Conservation (phyloP, 306 rosid species). For the Senna siamea region DNA sequence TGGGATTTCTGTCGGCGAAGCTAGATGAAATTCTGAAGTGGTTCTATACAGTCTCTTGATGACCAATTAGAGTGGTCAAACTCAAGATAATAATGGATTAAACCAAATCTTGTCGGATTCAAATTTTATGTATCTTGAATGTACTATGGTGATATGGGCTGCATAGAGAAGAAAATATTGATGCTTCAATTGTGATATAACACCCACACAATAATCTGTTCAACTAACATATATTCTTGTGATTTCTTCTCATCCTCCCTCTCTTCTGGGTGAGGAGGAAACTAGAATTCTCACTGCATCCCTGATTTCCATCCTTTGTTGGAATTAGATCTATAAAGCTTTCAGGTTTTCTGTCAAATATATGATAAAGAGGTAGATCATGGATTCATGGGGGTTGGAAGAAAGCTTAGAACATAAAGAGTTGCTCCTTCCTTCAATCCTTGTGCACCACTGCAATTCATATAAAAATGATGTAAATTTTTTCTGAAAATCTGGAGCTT, state of each 20-base stretch:
- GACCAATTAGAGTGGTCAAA: background rate
- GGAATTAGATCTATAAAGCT: background rate
- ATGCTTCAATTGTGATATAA: background rate
- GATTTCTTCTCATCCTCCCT: background rate
- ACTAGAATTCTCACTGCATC: background rate
- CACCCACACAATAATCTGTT: background rate
- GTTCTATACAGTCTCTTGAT: background rate
- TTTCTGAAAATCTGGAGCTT: background rate
- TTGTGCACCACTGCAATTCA: background rate
- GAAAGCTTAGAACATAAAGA: background rate
- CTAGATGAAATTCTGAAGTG: background rate
- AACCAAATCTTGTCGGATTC: background rate
- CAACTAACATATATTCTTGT: background rate
- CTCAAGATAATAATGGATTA: background rate
- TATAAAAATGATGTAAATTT: background rate
- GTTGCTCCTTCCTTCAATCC: background rate
- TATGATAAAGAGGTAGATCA: background rate
- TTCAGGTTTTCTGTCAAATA: background rate
- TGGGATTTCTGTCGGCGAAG: background rate
- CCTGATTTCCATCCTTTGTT: background rate
- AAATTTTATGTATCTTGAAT: background rate
- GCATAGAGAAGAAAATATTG: background rate
- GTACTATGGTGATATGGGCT: background rate
- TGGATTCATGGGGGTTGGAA: background rate
- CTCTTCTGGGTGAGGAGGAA: background rate